Evolutionary conservation across 345 rosid species (phyloP), one percentile per base, ranked within the genome.

Genomic region (Rhizophora apiculata): DNA sequence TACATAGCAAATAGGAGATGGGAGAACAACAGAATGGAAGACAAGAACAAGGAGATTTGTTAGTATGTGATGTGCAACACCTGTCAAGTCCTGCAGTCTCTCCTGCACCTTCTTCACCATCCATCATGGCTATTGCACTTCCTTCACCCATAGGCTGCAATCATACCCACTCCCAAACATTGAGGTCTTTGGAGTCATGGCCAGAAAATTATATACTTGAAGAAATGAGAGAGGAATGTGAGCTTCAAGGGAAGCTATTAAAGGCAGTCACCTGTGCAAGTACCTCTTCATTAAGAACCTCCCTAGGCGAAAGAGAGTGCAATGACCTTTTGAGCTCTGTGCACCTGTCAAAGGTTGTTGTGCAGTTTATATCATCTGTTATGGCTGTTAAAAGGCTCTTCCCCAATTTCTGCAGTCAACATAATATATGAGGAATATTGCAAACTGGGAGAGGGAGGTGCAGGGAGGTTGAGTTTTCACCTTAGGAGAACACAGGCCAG

Each of bases 251-350:
- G 21, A 61, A 30, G 39, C 18, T 15, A 46, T n/a, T 9, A 34
- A 34, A 34, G 63, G 66, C 43, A 62, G 74, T 78, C 72, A 83
- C 88, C 81, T 72, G 79, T 62, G 69, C 59, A 67, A 36, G 65
- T 51, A 65, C 71, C 32, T 11, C 76, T 32, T 66, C 62, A 65
- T 49, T 19, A 66, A 48, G 65, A 27, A 58, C 65, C 37, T 58
- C 65, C 36, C 63, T 34, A 39, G 70, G 76, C 53, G 65, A 59
- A 48, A 57, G 52, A 58, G 58, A 60, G n/a, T 65, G 70, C 27
- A 72, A 24, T 1, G 81, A 65, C 53, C 74, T 77, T 73, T 70
- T 80, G 49, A 78, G 10, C 32, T 82, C 85, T 56, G 72, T 67
- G 71, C 80, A 68, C 67, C 68, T 60, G 63, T 68, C 71, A 4